Evolutionary conservation across 2,329 filamentous ascomycete species (phyloP), one percentile per base, ranked within the genome.

Genomic region (Hypoxylon sp.): DNA sequence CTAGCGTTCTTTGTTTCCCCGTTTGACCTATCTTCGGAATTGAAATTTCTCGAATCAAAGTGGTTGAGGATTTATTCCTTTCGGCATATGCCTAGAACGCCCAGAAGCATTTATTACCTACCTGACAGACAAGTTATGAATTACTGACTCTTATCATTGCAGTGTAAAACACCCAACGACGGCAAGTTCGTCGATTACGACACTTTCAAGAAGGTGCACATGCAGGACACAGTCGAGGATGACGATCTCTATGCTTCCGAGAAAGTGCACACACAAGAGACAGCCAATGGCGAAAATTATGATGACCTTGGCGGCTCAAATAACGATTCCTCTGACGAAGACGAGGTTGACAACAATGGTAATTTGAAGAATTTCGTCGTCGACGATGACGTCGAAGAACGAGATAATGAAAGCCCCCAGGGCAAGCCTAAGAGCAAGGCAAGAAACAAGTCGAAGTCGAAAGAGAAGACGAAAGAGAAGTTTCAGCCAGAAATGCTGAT

Each of bases 141-240:
- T 40, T 18, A 9, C 36, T 40, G 36, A 40, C 36, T 40, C 32
- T 33, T 16, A 18, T 40, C 18, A 12, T 18, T 40, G 36, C 36
- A 40, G 36, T 97, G 93, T 74, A 89, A 93, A 60, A 87, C 86
- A 1, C 77, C 79, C 2, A 84, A 96, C 42, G 85, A 92, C 54
- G 83, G 85, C 60, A 89, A 89, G 62, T 85, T 93, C 67, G 93
- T 94, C 61, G 91, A 92, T 64, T 90, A 90, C 72, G 81, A 85
- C 4, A 84, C 88, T 6, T 97, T 97, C 80, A 89, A 89, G 72
- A 88, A 88, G 70, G 87, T 91, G 1, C 86, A 95, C 73, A 88
- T 89, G 78, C 86, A 87, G 9, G 83, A 89, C 53, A 74, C 79
- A 12, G 72, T 80, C 4, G 72, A 76, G 9, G 33, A 20, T 2